Base-by-base conservation (phyloP, 108 stramenopile species). In the Pseudonitzschia delicatissima region DNA sequence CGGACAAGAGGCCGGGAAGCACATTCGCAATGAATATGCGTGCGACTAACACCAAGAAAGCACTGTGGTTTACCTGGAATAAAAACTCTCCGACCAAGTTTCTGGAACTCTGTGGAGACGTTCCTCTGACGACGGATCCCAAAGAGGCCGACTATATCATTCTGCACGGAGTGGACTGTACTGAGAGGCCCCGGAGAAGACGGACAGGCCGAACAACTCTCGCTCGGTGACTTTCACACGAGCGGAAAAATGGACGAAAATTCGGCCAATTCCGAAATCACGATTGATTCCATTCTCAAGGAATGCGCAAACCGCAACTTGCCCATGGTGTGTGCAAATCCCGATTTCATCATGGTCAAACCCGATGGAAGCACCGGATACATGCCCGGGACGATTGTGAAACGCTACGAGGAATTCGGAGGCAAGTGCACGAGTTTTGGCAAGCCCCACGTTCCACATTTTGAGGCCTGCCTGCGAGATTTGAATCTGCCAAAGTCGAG, bases 251-350 rank as follows among this genome's bases (percentile, higher is more conserved):
- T 69, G 72, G 61, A 63, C 33, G 53, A 33, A 29, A 33, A 33
- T n/a, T n/a, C 31, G 18, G 32, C 17, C 29, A 55, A n/a, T 27
- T n/a, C 32, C 29, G n/a, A 27, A 32, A 55, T 27, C 26, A 55
- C 53, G n/a, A 65, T 88, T 23, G 83, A 79, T 51, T 74, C 72
- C 6, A 34, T 87, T 15, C 51, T 93, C 44, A 31, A 76, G 25
- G 25, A 29, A 40, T 84, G 85, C 37, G n/a, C 67, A 4, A 50
- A 75, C 5, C 71, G 77, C 12, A 57, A 64, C 21, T 40, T 91
- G 11, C 93, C 93, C 11, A 81, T 87, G 84, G 50, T 87, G 27
- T 88, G 86, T 57, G 87, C 87, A 28, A 91, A 94, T 70, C 93
- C 93, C 21, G 93, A 94, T 65, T 78, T 88, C 37, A 64, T 88